A percentile compares a stretch with the other conserved stretches of the same genome.
These are phyloP conservation scores for Calonectria montana DNA, from an alignment of 2,329 filamentous ascomycete species.

Conservation along the genomic window DNA sequence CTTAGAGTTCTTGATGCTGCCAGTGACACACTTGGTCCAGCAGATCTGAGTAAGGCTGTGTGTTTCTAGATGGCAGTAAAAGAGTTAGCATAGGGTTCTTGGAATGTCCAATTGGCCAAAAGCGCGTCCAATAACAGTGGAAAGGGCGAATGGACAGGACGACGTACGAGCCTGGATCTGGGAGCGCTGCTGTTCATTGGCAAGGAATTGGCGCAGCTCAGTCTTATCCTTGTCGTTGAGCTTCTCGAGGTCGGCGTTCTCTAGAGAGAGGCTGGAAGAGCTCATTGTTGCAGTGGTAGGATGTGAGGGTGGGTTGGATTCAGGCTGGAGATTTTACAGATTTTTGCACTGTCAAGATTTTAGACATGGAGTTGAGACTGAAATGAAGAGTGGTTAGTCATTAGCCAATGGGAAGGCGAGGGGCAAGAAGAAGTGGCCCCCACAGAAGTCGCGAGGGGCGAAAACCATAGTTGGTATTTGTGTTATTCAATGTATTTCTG, in stretches of 20 bases:
- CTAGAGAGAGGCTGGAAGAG: conserved; percentile 50
- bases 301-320: not conserved
- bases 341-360: conserved; percentile 29
- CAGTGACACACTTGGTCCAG: conserved; percentile 93
- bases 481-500: too few species aligned
- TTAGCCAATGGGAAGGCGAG: conserved; percentile 10
- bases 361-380: conserved; percentile 11
- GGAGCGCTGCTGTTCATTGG: conserved; percentile 88
- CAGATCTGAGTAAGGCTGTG: conserved; percentile 77
- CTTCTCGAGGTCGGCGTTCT: conserved; percentile 74
- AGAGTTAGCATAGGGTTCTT: conserved; percentile 14
- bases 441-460: not conserved
- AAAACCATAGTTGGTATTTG: not conserved
- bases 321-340: not conserved
- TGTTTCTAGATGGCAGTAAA: conserved; percentile 54
- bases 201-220: conserved; percentile 87
- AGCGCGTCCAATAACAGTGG: not conserved
- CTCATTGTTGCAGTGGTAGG: conserved; percentile 46
- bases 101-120: not conserved
- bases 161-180: conserved; percentile 70
- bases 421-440: not conserved
- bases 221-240: conserved; percentile 86
- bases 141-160: conserved; percentile 35
- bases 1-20: conserved; percentile 75
- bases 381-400: not conserved